Evolutionary conservation across 2,329 filamentous ascomycete species (phyloP).

Genomic region (Colletotrichum horii): DNA sequence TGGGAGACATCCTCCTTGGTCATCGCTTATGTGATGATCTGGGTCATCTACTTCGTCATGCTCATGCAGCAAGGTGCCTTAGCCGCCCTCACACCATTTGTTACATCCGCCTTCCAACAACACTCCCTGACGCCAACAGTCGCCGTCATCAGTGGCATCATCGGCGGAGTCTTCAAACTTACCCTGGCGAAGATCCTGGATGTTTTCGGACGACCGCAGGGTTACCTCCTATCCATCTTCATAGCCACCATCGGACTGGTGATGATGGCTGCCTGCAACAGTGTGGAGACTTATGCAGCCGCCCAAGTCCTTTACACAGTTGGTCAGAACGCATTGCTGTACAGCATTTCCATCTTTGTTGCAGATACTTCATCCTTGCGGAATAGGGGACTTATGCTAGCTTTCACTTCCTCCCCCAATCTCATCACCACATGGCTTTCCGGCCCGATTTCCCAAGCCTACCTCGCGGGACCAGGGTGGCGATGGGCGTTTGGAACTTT

Average conservation of each 20-base stretch:
- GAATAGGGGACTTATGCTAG: not conserved
- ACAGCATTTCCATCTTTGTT: not conserved
- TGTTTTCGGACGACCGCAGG: constrained; percentile 39
- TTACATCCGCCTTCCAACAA: not conserved
- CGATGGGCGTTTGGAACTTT: not conserved
- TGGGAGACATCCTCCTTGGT: not conserved
- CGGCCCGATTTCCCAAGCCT: not conserved
- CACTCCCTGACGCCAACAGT: not conserved
- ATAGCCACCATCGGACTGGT: constrained; percentile 49
- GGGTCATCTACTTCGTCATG: not conserved
- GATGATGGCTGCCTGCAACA: constrained; percentile 59
- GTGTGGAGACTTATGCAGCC: constrained; percentile 41
- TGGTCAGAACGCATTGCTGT: not conserved
- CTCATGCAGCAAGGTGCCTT: not conserved
- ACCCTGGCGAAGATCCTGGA: constrained; percentile 39
- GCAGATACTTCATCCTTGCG: not conserved
- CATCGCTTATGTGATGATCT: not conserved
- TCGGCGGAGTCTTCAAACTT: not conserved
- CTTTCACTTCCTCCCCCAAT: not conserved
- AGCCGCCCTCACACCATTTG: not conserved
- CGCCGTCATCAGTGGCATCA: not conserved
- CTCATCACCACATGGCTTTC: not conserved
- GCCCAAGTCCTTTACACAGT: constrained; percentile 24
- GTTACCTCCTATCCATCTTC: constrained; percentile 32
- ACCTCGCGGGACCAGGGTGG: not conserved